Percentiles rank a stretch among this genome's conserved stretches.
Conservation (phyloP, 2,329 filamentous ascomycete species). For the Pezicula carpinea region DNA sequence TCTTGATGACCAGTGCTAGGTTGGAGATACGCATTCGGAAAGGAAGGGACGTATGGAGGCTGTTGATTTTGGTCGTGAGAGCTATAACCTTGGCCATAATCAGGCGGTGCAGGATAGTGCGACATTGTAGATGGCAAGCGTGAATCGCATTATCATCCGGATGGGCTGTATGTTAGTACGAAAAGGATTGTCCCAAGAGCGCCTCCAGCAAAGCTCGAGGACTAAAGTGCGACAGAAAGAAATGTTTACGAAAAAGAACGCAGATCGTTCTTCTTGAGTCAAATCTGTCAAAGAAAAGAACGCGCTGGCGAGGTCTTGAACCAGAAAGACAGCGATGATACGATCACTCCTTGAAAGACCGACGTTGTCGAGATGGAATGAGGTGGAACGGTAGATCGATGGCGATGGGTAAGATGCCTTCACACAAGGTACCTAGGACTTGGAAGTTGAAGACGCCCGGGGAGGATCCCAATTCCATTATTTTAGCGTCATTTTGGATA, state of each 20-base stretch:
- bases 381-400: not conserved
- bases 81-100: conserved; percentile 33
- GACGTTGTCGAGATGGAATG: not conserved
- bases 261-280: not conserved
- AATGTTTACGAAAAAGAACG: conserved; percentile 9
- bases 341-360: not conserved
- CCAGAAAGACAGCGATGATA: not conserved
- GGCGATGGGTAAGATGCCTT: too few species aligned
- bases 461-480: too few species aligned
- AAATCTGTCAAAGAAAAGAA: conserved; percentile 1
- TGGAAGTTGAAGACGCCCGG: too few species aligned
- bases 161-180: conserved; percentile 13
- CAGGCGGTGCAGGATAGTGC: conserved; percentile 39
- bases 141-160: conserved; percentile 14
- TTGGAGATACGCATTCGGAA: conserved; percentile 22
- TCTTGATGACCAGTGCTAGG: conserved; percentile 14
- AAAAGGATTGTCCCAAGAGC: conserved; percentile 9
- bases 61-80: conserved; percentile 20
- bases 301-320: not conserved
- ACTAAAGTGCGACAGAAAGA: conserved; percentile 20
- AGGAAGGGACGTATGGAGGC: conserved; percentile 22
- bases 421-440: too few species aligned
- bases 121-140: conserved; percentile 33
- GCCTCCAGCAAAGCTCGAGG: conserved; percentile 14
- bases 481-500: too few species aligned